Conservation (phyloP, 768 basidiomycete genomes). For the Collybiopsis luxurians region DNA sequence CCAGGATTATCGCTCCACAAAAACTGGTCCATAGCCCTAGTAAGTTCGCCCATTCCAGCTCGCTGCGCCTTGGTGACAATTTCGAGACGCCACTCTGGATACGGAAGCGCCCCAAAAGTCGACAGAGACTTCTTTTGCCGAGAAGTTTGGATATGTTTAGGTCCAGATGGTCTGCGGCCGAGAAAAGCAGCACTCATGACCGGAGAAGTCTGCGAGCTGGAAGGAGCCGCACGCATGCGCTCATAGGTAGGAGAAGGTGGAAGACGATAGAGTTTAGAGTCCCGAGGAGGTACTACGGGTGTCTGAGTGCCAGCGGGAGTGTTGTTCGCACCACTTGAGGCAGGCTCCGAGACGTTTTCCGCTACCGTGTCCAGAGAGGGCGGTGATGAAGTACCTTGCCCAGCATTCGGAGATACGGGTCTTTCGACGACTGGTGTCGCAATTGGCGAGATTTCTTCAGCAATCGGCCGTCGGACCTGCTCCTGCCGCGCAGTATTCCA, state of each 20-base stretch:
- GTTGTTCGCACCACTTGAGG: neutral
- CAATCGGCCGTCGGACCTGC: neutral
- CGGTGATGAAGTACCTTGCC: too few relatives aligned
- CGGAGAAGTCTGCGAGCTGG: neutral
- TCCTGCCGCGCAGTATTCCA: neutral
- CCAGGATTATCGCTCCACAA: constrained; percentile 25
- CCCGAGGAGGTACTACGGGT: neutral
- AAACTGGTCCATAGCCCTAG: constrained; percentile 50
- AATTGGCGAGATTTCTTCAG: neutral
- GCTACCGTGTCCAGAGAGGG: too few relatives aligned
- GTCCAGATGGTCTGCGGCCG: neutral
- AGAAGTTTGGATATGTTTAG: neutral
- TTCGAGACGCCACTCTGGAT: constrained; percentile 65
- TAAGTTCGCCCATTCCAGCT: constrained; percentile 58
- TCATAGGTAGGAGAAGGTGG: neutral
- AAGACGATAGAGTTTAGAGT: neutral
- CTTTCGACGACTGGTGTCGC: neutral
- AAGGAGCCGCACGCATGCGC: neutral
- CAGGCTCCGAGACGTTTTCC: neutral
- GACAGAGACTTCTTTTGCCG: neutral
- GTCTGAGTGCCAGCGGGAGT: neutral
- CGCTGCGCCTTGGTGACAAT: constrained; percentile 49
- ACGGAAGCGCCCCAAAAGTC: constrained; percentile 45
- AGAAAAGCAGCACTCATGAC: neutral
- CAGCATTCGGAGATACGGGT: neutral